Percentiles rank a stretch among this genome's conserved stretches.
Conservation (phyloP, 225 moss, liverwort and hornwort species). For the Physcomitrium patens region DNA sequence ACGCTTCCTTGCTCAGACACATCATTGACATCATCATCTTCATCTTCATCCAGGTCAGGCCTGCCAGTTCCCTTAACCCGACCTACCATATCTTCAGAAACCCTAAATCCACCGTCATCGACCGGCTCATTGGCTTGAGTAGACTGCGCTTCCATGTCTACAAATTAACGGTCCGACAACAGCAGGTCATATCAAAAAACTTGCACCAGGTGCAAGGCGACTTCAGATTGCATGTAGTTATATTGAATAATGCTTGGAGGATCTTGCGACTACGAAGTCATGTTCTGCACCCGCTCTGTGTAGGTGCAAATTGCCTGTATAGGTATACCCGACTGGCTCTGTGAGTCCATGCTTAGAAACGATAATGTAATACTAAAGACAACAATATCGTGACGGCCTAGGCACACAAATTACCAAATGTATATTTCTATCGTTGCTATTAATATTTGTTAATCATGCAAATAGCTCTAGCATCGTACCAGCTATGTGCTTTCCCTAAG, state of each 20-base stretch:
- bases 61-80: constrained; percentile 64
- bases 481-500: constrained; percentile 13
- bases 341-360: constrained; percentile 11
- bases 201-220: not conserved
- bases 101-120: constrained; percentile 32
- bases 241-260: constrained; percentile 23
- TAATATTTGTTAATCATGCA: constrained; percentile 7
- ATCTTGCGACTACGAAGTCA: constrained; percentile 29
- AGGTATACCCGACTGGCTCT: constrained; percentile 1
- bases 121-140: constrained; percentile 34
- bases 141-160: constrained; percentile 35
- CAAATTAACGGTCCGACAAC: constrained; percentile 29
- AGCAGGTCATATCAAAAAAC: constrained; percentile 32
- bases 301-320: constrained; percentile 23
- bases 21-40: constrained; percentile 49
- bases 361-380: not conserved
- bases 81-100: constrained; percentile 30
- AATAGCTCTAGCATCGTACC: constrained; percentile 21
- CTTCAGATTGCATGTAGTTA: constrained; percentile 14
- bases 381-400: constrained; percentile 3
- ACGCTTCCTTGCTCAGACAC: constrained; percentile 50
- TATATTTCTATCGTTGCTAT: not conserved
- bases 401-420: not conserved
- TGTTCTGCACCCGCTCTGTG: constrained; percentile 34
- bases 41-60: constrained; percentile 72